These are phyloP conservation scores for Raphanus hybrid DNA, from an alignment of 441 rosid species.

Conservation along the genomic window DNA sequence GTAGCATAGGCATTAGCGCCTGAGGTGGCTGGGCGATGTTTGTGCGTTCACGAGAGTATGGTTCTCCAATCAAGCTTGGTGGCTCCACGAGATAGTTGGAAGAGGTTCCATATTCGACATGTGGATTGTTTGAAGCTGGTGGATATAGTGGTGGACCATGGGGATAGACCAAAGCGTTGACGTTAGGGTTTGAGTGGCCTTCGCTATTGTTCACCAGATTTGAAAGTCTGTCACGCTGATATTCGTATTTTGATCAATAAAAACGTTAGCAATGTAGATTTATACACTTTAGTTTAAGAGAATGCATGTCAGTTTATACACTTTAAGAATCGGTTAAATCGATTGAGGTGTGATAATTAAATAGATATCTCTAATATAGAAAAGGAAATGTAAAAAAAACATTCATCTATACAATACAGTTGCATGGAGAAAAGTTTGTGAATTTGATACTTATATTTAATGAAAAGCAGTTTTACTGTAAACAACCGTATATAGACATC, in stretches of 20 bases:
- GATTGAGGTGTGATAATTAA: not conserved
- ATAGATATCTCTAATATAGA: not conserved
- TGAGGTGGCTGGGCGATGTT: conserved; percentile 9
- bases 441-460: too few species aligned
- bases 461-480: not conserved
- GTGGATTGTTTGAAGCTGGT: conserved; percentile 5
- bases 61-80: conserved; percentile 8
- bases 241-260: not conserved
- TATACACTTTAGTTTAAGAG: not conserved
- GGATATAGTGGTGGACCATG: conserved; percentile 10
- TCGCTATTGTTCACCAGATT: not conserved
- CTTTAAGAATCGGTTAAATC: not conserved
- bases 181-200: not conserved
- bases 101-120: conserved; percentile 1
- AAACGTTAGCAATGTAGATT: not conserved
- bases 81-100: not conserved
- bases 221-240: conserved; percentile 9
- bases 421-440: not conserved
- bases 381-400: not conserved
- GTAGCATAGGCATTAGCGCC: not conserved
- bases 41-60: conserved; percentile 15
- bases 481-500: not conserved
- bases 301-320: not conserved
- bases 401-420: not conserved
- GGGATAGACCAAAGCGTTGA: not conserved